Evolutionary conservation across 176 grass and related monocot species (phyloP).

Genomic region (Aegilops longissima): DNA sequence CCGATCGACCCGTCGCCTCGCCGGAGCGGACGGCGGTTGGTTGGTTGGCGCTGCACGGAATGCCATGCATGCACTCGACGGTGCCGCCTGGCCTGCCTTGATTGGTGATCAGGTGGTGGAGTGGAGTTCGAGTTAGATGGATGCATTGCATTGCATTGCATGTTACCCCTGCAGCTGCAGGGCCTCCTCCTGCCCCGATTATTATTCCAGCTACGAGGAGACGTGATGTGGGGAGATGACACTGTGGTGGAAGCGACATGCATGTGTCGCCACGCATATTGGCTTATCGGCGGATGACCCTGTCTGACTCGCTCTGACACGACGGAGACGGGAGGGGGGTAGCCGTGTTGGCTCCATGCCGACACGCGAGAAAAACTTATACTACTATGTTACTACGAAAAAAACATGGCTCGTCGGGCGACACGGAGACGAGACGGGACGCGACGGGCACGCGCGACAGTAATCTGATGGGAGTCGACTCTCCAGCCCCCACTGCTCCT

Average conservation of each 20-base stretch:
- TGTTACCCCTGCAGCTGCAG: background rate
- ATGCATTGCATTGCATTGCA: background rate
- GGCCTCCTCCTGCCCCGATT: background rate
- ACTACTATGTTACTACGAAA: background rate
- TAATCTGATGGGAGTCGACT: background rate
- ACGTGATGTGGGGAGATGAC: background rate
- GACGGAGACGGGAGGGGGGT: background rate
- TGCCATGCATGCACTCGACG: background rate
- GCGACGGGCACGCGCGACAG: background rate
- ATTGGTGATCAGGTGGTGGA: background rate
- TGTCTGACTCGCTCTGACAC: background rate
- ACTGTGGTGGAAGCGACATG: background rate
- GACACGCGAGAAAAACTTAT: conserved; percentile 1
- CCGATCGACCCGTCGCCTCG: background rate
- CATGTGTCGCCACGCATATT: background rate
- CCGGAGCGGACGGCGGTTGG: background rate
- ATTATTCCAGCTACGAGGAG: conserved; percentile 8
- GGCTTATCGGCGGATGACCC: background rate
- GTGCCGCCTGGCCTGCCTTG: background rate
- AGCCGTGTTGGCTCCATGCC: conserved; percentile 16
- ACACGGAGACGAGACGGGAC: conserved; percentile 17
- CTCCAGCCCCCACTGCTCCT: background rate
- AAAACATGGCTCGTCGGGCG: background rate
- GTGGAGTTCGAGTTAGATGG: background rate
- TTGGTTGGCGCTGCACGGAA: background rate